Evolutionary conservation across 192 early-diverging fungal genomes (phyloP).

Genomic region (Phlyctochytrium bullatum): DNA sequence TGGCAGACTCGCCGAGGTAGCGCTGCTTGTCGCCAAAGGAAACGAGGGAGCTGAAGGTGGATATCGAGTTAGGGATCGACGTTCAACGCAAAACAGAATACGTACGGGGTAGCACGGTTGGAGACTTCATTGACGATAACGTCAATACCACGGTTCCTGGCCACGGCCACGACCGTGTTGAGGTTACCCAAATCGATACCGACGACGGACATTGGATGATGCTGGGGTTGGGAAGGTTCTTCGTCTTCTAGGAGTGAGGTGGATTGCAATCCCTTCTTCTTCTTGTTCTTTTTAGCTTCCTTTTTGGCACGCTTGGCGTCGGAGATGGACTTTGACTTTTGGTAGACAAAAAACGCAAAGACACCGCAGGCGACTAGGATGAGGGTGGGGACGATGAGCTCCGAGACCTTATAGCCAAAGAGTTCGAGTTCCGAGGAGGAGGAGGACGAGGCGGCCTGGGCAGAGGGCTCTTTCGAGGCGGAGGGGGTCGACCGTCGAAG

Average conservation of each 20-base stretch:
- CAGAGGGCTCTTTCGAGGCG: neutral
- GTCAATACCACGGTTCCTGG: constrained; percentile 97
- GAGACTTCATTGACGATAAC: constrained; percentile 96
- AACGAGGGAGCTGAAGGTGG: constrained; percentile 67
- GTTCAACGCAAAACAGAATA: constrained; percentile 24
- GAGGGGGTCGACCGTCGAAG: neutral
- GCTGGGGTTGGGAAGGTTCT: neutral
- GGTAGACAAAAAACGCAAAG: constrained; percentile 23
- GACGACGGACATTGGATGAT: constrained; percentile 60
- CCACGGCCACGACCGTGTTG: constrained; percentile 94
- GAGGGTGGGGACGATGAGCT: constrained; percentile 21
- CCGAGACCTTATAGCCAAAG: neutral
- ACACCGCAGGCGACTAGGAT: constrained; percentile 21
- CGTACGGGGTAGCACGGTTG: constrained; percentile 92
- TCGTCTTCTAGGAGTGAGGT: constrained; percentile 20
- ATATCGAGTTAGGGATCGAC: neutral
- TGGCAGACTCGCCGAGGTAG: constrained; percentile 92
- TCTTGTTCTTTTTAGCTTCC: constrained; percentile 8
- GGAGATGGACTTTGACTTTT: neutral
- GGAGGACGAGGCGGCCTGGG: neutral
- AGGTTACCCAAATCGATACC: constrained; percentile 98
- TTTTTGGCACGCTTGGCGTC: neutral
- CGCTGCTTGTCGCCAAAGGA: constrained; percentile 95
- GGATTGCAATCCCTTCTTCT: neutral
- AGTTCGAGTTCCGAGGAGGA: neutral